Percentiles rank a stretch among this genome's conserved stretches.
phyloP scores from a whole-genome alignment of 108 stramenopile genomes.

The Aurantiochytrium sp. region DNA sequence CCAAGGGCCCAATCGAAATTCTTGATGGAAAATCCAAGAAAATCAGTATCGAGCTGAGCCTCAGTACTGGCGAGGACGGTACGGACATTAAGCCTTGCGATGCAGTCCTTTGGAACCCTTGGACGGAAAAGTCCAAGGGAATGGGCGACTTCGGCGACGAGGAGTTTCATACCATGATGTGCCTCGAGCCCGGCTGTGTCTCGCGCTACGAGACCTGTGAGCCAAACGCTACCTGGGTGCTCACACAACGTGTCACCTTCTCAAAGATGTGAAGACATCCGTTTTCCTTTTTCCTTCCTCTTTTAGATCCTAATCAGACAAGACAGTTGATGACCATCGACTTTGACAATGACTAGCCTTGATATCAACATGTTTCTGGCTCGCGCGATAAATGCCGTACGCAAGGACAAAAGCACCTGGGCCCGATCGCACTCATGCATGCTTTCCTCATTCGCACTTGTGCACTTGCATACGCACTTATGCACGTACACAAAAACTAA shows the following conservation, averaged over 20 bases:
- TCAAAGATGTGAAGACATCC: neutral
- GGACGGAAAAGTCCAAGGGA: slow-evolving; percentile 35
- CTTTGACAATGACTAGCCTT: too few relatives aligned
- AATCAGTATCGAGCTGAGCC: neutral
- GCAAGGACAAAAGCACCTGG: too few relatives aligned
- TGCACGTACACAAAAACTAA: too few relatives aligned
- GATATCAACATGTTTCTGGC: too few relatives aligned
- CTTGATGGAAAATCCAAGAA: neutral
- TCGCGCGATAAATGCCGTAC: too few relatives aligned
- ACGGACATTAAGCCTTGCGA: slow-evolving; percentile 18
- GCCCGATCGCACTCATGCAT: too few relatives aligned
- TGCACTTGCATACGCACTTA: too few relatives aligned
- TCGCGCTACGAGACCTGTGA: slow-evolving; percentile 16
- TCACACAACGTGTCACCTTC: neutral
- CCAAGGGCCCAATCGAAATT: neutral
- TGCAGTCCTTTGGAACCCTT: slow-evolving; percentile 47
- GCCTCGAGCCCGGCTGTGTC: slow-evolving; percentile 50
- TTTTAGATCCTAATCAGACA: too few relatives aligned
- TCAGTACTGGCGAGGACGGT: neutral
- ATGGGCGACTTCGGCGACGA: slow-evolving; percentile 41
- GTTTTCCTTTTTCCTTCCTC: too few relatives aligned
- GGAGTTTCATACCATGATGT: slow-evolving; percentile 40
- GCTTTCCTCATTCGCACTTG: too few relatives aligned
- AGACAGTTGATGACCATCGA: too few relatives aligned
- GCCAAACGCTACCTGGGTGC: neutral